Base-by-base conservation (phyloP, 306 rosid genomes). In the Cercis canadensis region DNA sequence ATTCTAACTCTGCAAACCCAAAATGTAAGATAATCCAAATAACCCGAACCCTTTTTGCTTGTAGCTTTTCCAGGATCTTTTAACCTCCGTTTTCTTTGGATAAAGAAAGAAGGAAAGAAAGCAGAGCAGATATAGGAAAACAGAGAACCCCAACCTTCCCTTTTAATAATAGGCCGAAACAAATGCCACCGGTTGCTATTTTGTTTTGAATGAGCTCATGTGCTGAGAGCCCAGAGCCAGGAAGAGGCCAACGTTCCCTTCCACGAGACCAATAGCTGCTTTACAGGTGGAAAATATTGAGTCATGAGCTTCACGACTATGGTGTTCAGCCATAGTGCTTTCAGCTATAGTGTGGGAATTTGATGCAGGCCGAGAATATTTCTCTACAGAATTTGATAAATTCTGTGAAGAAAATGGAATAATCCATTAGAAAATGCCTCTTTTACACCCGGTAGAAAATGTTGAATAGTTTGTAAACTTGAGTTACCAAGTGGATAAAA, bases 121-220 rank as follows among this genome's bases (percentile, higher is more conserved):
- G 15, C 15, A 3, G 2, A 4, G 57, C 11, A 13, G 49, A 41
- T 4, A 37, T n/a, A 51, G 11, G 4, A 24, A 8, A 4, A 33
- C 17, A 62, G 10, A 52, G 16, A 68, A 64, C 59, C 45, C 5
- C 39, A 33, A 33, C 31, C 36, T 15, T 70, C 44, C 14, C 50
- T 43, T 61, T 39, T 4, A 34, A 29, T 4, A 17, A 18, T 5
- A 21, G 70, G 56, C 72, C 77, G 67, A 81, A 78, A 80, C 78
- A 75, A 61, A 21, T 33, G 68, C 77, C 80, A 78, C 72, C 65
- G 55, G 69, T 9, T 74, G 51, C 79, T 49, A 29, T 29, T 65
- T 44, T 60, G 41, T 72, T 40, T 10, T 29, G 17, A 5, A 11
- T 6, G 19, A 15, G 29, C 29, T 24, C 29, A 19, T 34, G 13